These are phyloP conservation scores for Vigna nakashimae DNA, from an alignment of 306 rosid species.

Conservation along the genomic window DNA sequence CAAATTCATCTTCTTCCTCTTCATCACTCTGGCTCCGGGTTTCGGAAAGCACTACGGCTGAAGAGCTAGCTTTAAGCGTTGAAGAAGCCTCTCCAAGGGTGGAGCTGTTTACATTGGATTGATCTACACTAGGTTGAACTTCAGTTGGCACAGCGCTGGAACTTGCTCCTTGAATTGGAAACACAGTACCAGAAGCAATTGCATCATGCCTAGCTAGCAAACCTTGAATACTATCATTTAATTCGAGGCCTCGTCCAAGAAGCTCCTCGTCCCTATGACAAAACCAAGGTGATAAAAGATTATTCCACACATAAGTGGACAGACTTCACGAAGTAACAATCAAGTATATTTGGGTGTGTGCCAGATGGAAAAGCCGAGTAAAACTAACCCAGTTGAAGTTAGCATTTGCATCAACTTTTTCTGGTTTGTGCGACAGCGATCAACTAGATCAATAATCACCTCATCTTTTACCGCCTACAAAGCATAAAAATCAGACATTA, in stretches of 20 bases:
- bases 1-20: constrained; percentile 91
- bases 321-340: constrained; percentile 21
- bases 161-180: constrained; percentile 62
- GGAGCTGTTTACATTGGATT: constrained; percentile 54
- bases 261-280: constrained; percentile 88
- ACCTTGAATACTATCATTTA: constrained; percentile 82
- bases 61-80: constrained; percentile 55
- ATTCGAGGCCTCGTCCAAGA: constrained; percentile 92
- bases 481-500: constrained; percentile 36
- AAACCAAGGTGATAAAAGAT: constrained; percentile 35
- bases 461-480: constrained; percentile 89
- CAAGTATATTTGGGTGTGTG: constrained; percentile 5
- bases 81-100: constrained; percentile 53
- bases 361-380: constrained; percentile 21
- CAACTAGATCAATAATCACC: constrained; percentile 85
- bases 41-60: constrained; percentile 46
- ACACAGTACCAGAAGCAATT: constrained; percentile 80
- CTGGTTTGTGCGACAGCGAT: constrained; percentile 89
- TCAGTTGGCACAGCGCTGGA: constrained; percentile 56
- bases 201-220: constrained; percentile 93
- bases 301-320: constrained; percentile 3
- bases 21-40: constrained; percentile 59
- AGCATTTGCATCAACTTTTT: constrained; percentile 97
- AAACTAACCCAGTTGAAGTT: constrained; percentile 90
- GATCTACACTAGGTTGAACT: constrained; percentile 56